Base-by-base conservation (phyloP, 2,329 filamentous ascomycete species). In the Monosporascus sp. region DNA sequence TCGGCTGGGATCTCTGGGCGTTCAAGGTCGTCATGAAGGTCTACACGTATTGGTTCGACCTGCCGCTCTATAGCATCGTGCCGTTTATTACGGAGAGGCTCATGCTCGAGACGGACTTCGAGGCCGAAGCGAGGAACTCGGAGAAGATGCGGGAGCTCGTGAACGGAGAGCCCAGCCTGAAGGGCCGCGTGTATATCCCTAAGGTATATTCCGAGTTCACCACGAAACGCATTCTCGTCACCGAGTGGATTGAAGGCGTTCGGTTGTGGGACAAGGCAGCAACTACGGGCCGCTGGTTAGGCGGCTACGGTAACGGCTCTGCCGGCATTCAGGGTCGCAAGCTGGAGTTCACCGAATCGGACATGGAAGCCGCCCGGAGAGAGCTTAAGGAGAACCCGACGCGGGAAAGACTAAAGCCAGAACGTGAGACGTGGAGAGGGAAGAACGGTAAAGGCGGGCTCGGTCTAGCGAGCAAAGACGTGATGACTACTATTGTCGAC, bases 201-300 rank as follows among this genome's bases (percentile, higher is more conserved):
- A 81, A 84, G 39, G 85, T 96, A 9, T 93, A 95, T 68, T 78
- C 85, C 4, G 90, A 96, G 55, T 80, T 97, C 27, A 91, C 84
- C 50, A 91, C 88, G 17, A 88, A 79, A 65, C 82, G 94, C 38
- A 85, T 99, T 48, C 86, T 99, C 76, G 95, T 92, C 1, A 91
- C 93, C 0, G 94, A 99, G 69, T 99, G 94, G 94, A 95, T 99
- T 54, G 94, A 99, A 71, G 94, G 94, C 6, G 84, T 96, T 2
- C 82, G 92, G 1, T 77, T 99, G 2, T 96, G 92, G 90, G 93
- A 97, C 64, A 95, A 95, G 68, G 84, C 89, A 53, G 80, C 86
- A 50, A 86, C 97, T 65, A 88, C 84, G 0, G 79, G 80, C 3
- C 77, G 81, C 5, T 97, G 94, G 93, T 73, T 85, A 38, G 92